Conservation (phyloP, 345 rosid genomes). For the Populus nigra region DNA sequence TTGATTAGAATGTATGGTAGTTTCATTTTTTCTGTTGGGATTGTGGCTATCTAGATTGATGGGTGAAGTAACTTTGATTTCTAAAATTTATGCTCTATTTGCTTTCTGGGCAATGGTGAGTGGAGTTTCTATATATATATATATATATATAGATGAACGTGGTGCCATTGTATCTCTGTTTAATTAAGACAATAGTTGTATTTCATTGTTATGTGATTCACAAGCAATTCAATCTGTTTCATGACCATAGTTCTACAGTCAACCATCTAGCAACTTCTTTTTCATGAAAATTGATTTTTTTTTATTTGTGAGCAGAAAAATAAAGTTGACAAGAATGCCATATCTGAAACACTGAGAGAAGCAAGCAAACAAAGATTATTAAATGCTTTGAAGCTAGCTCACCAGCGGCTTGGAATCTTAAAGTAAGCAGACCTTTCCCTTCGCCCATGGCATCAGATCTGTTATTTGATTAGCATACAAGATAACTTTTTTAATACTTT, state of each 20-base stretch:
- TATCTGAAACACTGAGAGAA: conserved; percentile 62
- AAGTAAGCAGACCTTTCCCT: conserved; percentile 26
- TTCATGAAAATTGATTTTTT: conserved; percentile 1
- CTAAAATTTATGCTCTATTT: not conserved
- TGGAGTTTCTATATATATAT: not conserved
- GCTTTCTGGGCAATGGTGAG: not conserved
- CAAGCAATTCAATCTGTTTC: not conserved
- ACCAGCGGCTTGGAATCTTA: conserved; percentile 46
- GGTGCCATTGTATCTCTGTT: not conserved
- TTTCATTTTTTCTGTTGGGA: not conserved
- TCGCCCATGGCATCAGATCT: not conserved
- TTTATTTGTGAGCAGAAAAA: conserved; percentile 41
- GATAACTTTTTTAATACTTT: not conserved
- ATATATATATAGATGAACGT: not conserved
- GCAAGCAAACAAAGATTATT: conserved; percentile 67
- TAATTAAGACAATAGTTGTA: not conserved
- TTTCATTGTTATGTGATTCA: not conserved
- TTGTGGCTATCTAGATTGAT: not conserved
- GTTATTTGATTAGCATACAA: not conserved
- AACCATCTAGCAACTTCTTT: not conserved
- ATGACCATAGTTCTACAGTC: not conserved
- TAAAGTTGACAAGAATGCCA: conserved; percentile 57
- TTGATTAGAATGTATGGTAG: too few relatives aligned
- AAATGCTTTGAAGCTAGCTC: conserved; percentile 53
- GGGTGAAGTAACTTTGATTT: not conserved